Evolutionary conservation across 164 flowering plant species (phyloP).

Genomic region (Liriodendron chinense): DNA sequence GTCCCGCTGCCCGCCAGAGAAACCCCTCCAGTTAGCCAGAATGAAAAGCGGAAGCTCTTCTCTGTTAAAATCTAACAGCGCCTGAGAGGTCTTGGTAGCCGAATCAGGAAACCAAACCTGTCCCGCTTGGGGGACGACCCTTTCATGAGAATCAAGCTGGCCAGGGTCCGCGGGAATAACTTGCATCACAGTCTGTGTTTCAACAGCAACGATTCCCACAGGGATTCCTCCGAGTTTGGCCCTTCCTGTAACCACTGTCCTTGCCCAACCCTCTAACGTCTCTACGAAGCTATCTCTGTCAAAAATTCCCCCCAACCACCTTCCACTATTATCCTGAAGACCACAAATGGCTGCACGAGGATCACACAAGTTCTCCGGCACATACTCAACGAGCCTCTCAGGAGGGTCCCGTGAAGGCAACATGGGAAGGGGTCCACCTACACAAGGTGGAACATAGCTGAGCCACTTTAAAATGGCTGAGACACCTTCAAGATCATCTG

Average conservation of each 20-base stretch:
- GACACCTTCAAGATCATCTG: constrained; percentile 96
- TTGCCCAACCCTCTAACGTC: constrained; percentile 98
- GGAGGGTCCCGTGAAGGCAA: constrained; percentile 66
- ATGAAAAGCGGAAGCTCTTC: constrained; percentile 98
- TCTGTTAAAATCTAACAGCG: constrained; percentile 85
- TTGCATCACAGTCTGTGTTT: constrained; percentile 98
- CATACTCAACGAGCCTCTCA: constrained; percentile 73
- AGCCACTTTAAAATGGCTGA: constrained; percentile 93
- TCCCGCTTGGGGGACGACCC: constrained; percentile 98
- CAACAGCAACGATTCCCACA: constrained; percentile 93
- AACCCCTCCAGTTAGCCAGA: constrained; percentile 99
- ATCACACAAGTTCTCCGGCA: constrained; percentile 89
- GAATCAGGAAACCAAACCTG: constrained; percentile 99
- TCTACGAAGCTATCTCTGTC: constrained; percentile 91
- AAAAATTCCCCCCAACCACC: constrained; percentile 93
- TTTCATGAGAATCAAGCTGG: constrained; percentile 95
- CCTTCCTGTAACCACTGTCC: constrained; percentile 97
- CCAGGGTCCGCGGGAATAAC: constrained; percentile 99
- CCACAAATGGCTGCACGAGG: constrained; percentile 97
- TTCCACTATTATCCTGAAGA: constrained; percentile 43
- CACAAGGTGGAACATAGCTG: constrained; percentile 75
- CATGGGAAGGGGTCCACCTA: constrained; percentile 90
- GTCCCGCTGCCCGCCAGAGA: constrained; percentile 99
- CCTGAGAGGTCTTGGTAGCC: constrained; percentile 92
- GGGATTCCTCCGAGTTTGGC: constrained; percentile 99